Evolutionary conservation across 192 early-diverging fungal species (phyloP), one percentile per base, ranked within the genome.

Genomic region (Glomus cerebriforme): DNA sequence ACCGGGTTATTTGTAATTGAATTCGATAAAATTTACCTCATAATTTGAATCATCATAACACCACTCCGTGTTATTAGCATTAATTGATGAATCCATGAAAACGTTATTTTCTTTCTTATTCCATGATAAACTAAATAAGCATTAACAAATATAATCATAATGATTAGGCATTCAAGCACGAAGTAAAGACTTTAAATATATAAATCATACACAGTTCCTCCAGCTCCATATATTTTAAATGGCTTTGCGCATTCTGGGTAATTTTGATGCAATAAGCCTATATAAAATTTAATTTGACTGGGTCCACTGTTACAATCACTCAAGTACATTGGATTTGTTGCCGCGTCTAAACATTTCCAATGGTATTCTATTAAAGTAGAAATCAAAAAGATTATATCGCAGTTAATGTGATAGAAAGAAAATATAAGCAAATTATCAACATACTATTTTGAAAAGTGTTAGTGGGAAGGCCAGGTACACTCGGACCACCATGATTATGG

Each of bases 1-100:
- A 34, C 17, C 17, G 0, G 1, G 43, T 9, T 70, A 34, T 7
- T n/a, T 43, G 34, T 2, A 31, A 39, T 43, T 34, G 26, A 1
- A 69, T n/a, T 17, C 17, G 5, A 24, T 35, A 12, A 29, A 31
- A 59, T 59, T 32, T 73, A 58, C 72, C 72, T 73, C 72, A 59
- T 27, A 73, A 73, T 73, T 58, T 59, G 72, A 73, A 32, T 73
- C 72, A 22, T 26, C 4, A 27, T 59, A 73, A 32, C 72, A 73
- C 72, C 72, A 73, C 31, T 34, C 49, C 22, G 47, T 10, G 35
- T 73, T 59, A 12, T 47, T 34, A 9, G 72, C 47, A 19, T 73
- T 58, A 58, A 32, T 22, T 31, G 54, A 22, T 32, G 72, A 32
- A 73, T 58, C 47, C 72, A 73, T 73, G 10, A 29, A 32, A 29